Conservation (phyloP, 768 basidiomycete species). For the Hericium rajendrae region DNA sequence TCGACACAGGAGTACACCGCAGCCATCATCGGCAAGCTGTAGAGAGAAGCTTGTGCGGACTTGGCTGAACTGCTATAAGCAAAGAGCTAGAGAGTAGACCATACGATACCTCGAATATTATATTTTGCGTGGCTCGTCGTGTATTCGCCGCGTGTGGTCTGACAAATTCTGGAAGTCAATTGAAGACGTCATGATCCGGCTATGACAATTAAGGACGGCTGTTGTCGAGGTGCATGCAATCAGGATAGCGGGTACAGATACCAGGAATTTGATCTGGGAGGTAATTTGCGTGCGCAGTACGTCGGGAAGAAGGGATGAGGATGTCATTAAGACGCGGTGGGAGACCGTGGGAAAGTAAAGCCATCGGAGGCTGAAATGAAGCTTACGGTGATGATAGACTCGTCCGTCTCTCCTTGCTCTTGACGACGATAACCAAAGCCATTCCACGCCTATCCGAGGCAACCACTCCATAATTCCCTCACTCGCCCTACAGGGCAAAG, state of each 20-base stretch:
- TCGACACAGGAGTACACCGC: conserved; percentile 83
- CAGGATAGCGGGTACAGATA: background rate
- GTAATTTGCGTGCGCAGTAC: too few relatives aligned
- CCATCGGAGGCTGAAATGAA: conserved; percentile 12
- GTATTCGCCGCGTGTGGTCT: background rate
- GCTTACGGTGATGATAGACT: background rate
- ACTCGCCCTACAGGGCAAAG: conserved; percentile 91
- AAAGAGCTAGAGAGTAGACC: too few relatives aligned
- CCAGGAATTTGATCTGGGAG: too few relatives aligned
- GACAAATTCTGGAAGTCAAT: background rate
- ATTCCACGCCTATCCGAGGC: conserved; percentile 45
- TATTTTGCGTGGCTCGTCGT: too few relatives aligned
- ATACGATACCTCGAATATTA: too few relatives aligned
- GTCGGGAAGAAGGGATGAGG: too few relatives aligned
- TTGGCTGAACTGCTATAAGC: too few relatives aligned
- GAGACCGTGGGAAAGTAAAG: conserved; percentile 7
- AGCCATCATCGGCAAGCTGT: conserved; percentile 74
- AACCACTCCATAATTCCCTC: conserved; percentile 51
- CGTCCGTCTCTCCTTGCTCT: conserved; percentile 14
- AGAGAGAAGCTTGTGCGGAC: background rate
- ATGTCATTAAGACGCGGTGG: background rate
- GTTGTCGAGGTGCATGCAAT: background rate
- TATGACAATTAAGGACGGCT: background rate
- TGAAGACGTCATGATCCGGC: background rate
- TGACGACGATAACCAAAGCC: conserved; percentile 35